Base-by-base conservation (phyloP, 352 stramenopile species). In the Pythium volutum region DNA sequence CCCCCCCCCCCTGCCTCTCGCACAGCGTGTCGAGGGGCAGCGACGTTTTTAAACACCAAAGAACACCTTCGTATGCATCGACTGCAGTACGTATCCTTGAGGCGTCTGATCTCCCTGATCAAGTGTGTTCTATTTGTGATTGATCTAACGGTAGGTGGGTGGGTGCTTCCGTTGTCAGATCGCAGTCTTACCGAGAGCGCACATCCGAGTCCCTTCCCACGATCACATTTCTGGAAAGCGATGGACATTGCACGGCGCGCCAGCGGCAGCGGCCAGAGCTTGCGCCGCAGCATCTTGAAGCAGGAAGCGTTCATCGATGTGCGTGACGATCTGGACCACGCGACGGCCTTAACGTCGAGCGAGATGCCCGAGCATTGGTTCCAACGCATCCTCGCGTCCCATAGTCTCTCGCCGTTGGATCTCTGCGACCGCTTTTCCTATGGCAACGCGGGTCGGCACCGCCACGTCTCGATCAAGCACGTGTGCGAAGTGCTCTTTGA, bases 401-500 rank as follows among this genome's bases (percentile, higher is more conserved):
- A 76, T 29, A 58, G 76, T 42, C 36, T 89, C 4, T 85, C 74
- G 3, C 75, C 77, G 8, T 61, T 87, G 0, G 77, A 89, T 65
- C 39, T 89, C 23, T 84, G 68, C 38, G 80, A 89, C 14, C 18
- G 65, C 5, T 85, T 89, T 39, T 87, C 66, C 18, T 81, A 67
- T 23, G 77, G 74, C 12, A 64, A 85, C 22, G 64, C 76, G 0
- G 45, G 63, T 0, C 74, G 67, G 16, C 69, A 89, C 36, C 57
- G 47, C 6, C 49, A 69, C 15, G 74, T 89, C 2, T 57, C 70
- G 9, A 63, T 89, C 27, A 76, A 64, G 26, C 66, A 86, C 31
- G 67, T 87, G 3, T 87, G 74, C 34, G 65, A 82, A n/a, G 65
- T 85, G 38, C 55, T 89, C 4, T 87, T 81, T 25, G 74, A 84